Evolutionary conservation across 2,329 filamentous ascomycete genomes (phyloP).

Genomic region (Chrysoporthe austroafricana): DNA sequence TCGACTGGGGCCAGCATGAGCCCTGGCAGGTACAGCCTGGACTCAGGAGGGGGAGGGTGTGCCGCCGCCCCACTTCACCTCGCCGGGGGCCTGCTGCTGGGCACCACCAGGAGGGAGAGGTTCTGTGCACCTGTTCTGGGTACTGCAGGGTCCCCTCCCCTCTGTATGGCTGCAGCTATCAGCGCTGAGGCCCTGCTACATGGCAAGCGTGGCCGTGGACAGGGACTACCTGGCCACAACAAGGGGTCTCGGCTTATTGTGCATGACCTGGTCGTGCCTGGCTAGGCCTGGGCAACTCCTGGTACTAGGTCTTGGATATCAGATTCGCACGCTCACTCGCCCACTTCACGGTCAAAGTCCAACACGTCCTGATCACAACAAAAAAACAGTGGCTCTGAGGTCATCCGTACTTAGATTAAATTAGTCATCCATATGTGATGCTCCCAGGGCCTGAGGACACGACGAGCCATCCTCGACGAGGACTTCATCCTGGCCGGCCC

Average conservation of each 20-base stretch:
- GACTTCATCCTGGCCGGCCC: neutral
- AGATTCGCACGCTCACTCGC: neutral
- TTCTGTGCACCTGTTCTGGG: neutral
- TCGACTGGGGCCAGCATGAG: slow-evolving; percentile 6
- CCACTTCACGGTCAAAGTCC: no score
- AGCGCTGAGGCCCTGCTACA: neutral
- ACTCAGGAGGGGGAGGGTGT: slow-evolving; percentile 7
- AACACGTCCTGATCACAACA: neutral
- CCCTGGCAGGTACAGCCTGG: slow-evolving; percentile 11
- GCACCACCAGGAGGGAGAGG: neutral
- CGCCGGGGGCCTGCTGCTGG: neutral
- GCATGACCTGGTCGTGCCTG: neutral
- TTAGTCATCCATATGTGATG: neutral
- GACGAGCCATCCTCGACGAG: neutral
- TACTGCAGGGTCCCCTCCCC: neutral
- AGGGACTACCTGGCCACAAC: slow-evolving; percentile 6
- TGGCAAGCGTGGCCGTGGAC: neutral
- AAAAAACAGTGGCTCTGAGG: neutral
- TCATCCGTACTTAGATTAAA: neutral
- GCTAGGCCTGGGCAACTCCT: neutral
- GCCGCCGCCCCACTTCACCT: slow-evolving; percentile 3
- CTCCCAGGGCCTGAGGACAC: neutral
- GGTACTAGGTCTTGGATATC: neutral
- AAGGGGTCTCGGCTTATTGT: slow-evolving; percentile 1
- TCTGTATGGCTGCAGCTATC: neutral